Evolutionary conservation across 495 filamentous ascomycete species (phyloP).

Genomic region (Daldinia decipiens): DNA sequence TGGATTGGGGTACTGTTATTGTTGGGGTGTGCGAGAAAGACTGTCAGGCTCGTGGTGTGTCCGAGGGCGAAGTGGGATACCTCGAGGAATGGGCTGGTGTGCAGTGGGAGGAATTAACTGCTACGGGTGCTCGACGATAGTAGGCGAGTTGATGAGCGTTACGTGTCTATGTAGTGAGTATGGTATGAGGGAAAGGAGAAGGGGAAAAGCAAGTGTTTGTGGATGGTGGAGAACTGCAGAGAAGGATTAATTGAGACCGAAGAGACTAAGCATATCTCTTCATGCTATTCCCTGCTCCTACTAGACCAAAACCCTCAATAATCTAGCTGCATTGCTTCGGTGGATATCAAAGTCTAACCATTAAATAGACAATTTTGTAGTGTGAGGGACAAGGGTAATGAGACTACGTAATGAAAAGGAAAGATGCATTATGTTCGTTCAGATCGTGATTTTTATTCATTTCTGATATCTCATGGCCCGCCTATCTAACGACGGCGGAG

Average conservation of each 20-base stretch:
- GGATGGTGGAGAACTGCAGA: background rate
- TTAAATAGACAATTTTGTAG: background rate
- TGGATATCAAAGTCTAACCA: background rate
- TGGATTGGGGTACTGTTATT: conserved; percentile 99
- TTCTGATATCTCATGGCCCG: conserved; percentile 25
- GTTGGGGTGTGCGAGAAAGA: conserved; percentile 82
- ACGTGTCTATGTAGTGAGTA: background rate
- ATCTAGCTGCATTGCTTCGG: background rate
- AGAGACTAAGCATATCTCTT: background rate
- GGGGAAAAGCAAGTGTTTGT: background rate
- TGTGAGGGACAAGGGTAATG: background rate
- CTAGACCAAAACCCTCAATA: background rate
- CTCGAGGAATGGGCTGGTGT: conserved; percentile 96
- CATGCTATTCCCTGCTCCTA: background rate
- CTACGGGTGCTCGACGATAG: conserved; percentile 22
- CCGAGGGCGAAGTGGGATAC: conserved; percentile 68
- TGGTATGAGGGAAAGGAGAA: background rate
- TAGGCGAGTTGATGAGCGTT: background rate
- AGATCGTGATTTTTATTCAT: conserved; percentile 38
- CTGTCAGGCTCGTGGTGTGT: conserved; percentile 66
- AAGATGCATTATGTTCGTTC: conserved; percentile 16
- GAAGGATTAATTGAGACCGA: no score
- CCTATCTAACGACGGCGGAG: conserved; percentile 21
- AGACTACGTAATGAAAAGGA: background rate
- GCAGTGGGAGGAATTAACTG: conserved; percentile 87